Base-by-base conservation (phyloP, 352 stramenopile species). In the Phytopythium helicoides region DNA sequence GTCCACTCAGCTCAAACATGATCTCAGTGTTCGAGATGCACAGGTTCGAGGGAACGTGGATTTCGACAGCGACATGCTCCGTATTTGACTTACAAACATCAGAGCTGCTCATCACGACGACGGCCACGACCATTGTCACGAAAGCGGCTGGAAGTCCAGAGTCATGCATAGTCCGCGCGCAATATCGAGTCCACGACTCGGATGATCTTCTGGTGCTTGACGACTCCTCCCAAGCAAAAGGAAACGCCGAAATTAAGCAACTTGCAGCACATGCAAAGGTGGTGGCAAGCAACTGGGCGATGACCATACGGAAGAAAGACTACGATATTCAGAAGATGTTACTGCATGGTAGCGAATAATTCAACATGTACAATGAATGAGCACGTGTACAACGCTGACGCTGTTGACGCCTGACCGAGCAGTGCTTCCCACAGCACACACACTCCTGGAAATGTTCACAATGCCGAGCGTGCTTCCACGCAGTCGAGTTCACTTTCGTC, bases 21-120 rank as follows among this genome's bases (percentile, higher is more conserved):
- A 9, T 40, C n/a, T 19, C 45, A 2, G 45, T 52, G 45, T 15
- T 52, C 31, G 45, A 52, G 45, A 52, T 38, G 26, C 45, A 33
- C 28, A 33, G 40, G 9, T 9, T 8, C 31, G 28, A 52, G 10
- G 31, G 5, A 1, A 4, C 23, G 16, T 52, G 45, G 45, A 21
- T 52, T 19, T 7, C 28, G 18, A 21, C 45, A 26, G 14, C 3
- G 8, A 52, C 45, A 3, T 6, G 18, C 28, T 28, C 26, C 0
- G 45, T 21, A 4, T 52, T 40, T 21, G n/a, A 52, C n/a, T n/a
- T 8, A n/a, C 11, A 25, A 15, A 21, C n/a, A 18, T n/a, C 15
- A 11, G 28, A 19, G 4, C 23, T 52, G 18, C 45, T 52, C 11
- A 40, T 41, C 11, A 18, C 26, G 12, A 0, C 45, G 45, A 26